Evolutionary conservation across 208 protist species (phyloP).

Genomic region (Vickermania ingenoplastis): DNA sequence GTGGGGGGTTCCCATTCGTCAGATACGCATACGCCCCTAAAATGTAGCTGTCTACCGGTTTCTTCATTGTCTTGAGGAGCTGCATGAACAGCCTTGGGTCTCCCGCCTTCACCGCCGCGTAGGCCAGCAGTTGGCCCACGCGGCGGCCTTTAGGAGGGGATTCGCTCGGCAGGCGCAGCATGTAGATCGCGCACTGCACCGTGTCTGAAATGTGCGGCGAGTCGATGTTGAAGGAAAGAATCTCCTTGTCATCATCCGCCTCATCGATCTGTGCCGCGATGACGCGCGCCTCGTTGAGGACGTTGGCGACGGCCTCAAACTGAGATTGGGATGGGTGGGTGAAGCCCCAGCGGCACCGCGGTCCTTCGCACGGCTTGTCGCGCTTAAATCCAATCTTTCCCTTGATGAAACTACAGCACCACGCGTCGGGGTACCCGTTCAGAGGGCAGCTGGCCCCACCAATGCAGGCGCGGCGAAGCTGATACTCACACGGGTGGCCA

Average conservation of each 20-base stretch:
- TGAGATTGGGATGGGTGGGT: conserved; percentile 66
- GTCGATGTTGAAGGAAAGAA: conserved; percentile 64
- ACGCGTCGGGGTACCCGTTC: conserved; percentile 79
- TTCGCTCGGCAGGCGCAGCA: conserved; percentile 73
- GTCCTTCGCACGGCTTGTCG: conserved; percentile 84
- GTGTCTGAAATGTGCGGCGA: conserved; percentile 76
- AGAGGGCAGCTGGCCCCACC: conserved; percentile 76
- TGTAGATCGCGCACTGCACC: conserved; percentile 80
- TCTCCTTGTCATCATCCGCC: conserved; percentile 42
- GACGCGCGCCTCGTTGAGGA: conserved; percentile 70
- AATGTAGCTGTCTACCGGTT: conserved; percentile 78
- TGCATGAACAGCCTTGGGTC: conserved; percentile 79
- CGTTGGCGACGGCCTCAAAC: conserved; percentile 80
- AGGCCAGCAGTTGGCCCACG: conserved; percentile 78
- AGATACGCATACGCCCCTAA: conserved; percentile 74
- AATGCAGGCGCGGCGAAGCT: conserved; percentile 78
- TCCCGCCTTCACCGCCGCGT: conserved; percentile 55
- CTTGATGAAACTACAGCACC: conserved; percentile 88
- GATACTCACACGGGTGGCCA: conserved; percentile 85
- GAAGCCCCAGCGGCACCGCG: conserved; percentile 79
- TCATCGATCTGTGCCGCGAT: conserved; percentile 77
- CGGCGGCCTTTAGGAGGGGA: conserved; percentile 41
- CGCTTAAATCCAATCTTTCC: conserved; percentile 89
- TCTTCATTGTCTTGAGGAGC: conserved; percentile 88
- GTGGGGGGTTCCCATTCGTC: conserved; percentile 41